A percentile compares a stretch with the other conserved stretches of the same genome.
These are phyloP conservation scores for Pyrenopolyporus hunteri DNA, from an alignment of 495 filamentous ascomycete species.

Conservation along the genomic window DNA sequence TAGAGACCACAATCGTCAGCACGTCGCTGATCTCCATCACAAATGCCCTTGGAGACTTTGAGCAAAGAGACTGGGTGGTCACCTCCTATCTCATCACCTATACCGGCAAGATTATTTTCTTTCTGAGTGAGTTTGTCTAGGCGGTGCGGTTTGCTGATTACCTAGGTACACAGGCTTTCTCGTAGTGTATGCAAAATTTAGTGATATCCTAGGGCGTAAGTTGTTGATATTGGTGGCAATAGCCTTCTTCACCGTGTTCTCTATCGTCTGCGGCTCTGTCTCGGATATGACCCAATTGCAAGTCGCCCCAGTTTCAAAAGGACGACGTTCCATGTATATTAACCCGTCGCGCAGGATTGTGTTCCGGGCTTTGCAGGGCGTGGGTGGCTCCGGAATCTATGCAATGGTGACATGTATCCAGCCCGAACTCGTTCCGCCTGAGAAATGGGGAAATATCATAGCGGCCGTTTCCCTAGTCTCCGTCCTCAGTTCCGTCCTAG, in stretches of 20 bases:
- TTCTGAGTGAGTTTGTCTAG: not conserved
- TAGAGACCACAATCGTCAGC: conserved; percentile 65
- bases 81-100: conserved; percentile 64
- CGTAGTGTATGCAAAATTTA: conserved; percentile 58
- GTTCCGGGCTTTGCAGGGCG: conserved; percentile 60
- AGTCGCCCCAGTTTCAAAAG: conserved; percentile 10
- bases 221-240: conserved; percentile 49
- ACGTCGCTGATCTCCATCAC: conserved; percentile 64
- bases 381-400: conserved; percentile 61
- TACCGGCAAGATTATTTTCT: conserved; percentile 48
- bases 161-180: conserved; percentile 48
- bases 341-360: conserved; percentile 54
- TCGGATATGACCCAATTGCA: conserved; percentile 56
- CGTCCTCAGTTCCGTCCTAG: conserved; percentile 50
- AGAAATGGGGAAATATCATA: conserved; percentile 52
- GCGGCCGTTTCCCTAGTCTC: conserved; percentile 55
- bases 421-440: conserved; percentile 53
- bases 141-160: not conserved
- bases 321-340: conserved; percentile 7
- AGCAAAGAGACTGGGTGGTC: conserved; percentile 60
- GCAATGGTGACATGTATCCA: conserved; percentile 55
- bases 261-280: conserved; percentile 56
- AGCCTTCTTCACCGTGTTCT: conserved; percentile 58
- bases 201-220: conserved; percentile 61
- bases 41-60: conserved; percentile 57